These are phyloP conservation scores for Proliferodiscus dingleyae DNA, from an alignment of 2,329 filamentous ascomycete species.

Conservation along the genomic window DNA sequence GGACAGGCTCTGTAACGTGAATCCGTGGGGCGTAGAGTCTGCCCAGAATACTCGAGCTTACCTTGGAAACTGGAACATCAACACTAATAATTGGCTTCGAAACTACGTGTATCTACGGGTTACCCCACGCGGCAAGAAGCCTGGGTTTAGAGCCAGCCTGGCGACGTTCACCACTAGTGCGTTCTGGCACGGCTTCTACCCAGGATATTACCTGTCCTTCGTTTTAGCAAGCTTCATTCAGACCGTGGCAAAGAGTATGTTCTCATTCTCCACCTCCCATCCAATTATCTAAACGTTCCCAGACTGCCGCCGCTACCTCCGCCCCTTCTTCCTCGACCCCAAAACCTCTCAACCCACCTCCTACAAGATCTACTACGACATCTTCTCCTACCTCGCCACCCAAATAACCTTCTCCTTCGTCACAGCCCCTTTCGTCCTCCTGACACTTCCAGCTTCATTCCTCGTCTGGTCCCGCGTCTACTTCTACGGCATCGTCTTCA, in stretches of 20 bases:
- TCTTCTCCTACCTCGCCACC: slow-evolving; percentile 68
- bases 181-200: slow-evolving; percentile 97
- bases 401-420: slow-evolving; percentile 81
- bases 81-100: slow-evolving; percentile 93
- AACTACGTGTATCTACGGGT: slow-evolving; percentile 96
- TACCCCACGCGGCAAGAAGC: slow-evolving; percentile 91
- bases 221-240: slow-evolving; percentile 87
- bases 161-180: slow-evolving; percentile 93
- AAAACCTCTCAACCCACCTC: slow-evolving; percentile 63
- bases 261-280: not conserved
- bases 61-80: slow-evolving; percentile 94
- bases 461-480: slow-evolving; percentile 80
- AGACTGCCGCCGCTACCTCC: slow-evolving; percentile 86
- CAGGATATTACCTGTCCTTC: slow-evolving; percentile 91
- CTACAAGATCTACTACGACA: slow-evolving; percentile 81
- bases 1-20: slow-evolving; percentile 86
- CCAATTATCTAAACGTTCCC: slow-evolving; percentile 12
- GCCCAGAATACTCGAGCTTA: slow-evolving; percentile 94
- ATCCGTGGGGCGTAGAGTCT: slow-evolving; percentile 76
- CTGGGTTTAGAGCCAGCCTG: slow-evolving; percentile 89
- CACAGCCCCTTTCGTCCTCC: slow-evolving; percentile 78
- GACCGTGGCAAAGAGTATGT: slow-evolving; percentile 87
- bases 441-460: slow-evolving; percentile 66
- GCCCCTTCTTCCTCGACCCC: slow-evolving; percentile 86
- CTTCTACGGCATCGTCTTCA: slow-evolving; percentile 76